phyloP scores from a whole-genome alignment of 2,329 filamentous ascomycete genomes.

The Fusarium sp. region DNA sequence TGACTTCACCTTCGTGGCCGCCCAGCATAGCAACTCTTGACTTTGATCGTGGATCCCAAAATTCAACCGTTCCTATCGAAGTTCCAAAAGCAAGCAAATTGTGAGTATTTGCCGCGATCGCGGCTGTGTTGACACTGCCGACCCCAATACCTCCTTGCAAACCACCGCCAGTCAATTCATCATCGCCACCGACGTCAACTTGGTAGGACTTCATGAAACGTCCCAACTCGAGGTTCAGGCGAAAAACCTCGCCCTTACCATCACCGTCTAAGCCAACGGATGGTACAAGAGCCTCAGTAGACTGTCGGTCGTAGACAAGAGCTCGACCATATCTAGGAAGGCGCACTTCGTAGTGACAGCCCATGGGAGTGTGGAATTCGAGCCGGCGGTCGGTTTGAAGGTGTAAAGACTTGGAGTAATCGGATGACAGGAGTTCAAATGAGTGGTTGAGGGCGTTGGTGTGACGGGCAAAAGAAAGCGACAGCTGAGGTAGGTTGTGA shows the following conservation, averaged over 20 bases:
- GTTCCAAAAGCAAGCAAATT: slow-evolving; percentile 95
- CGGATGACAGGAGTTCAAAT: slow-evolving; percentile 87
- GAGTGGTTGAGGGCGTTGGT: slow-evolving; percentile 93
- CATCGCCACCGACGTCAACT: slow-evolving; percentile 88
- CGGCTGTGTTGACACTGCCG: slow-evolving; percentile 87
- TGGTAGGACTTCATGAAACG: slow-evolving; percentile 96
- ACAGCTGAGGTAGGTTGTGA: slow-evolving; percentile 93
- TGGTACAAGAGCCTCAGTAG: slow-evolving; percentile 87
- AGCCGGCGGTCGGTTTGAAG: slow-evolving; percentile 91
- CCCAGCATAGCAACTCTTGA: slow-evolving; percentile 83
- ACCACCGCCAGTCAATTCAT: slow-evolving; percentile 77
- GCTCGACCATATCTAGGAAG: slow-evolving; percentile 94
- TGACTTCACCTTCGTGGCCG: slow-evolving; percentile 79
- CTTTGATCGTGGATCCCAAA: slow-evolving; percentile 92
- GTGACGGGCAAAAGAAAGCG: slow-evolving; percentile 92
- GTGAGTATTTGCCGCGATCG: slow-evolving; percentile 89
- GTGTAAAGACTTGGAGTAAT: slow-evolving; percentile 95
- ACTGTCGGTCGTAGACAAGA: slow-evolving; percentile 83
- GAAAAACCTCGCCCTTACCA: slow-evolving; percentile 90
- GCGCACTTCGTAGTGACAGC: slow-evolving; percentile 89
- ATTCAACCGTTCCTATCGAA: slow-evolving; percentile 93
- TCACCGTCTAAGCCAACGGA: slow-evolving; percentile 88
- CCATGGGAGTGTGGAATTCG: slow-evolving; percentile 91
- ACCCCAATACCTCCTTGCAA: slow-evolving; percentile 89
- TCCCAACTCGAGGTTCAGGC: slow-evolving; percentile 90